A percentile compares a stretch with the other conserved stretches of the same genome.
phyloP scores from a whole-genome alignment of 2,329 filamentous ascomycete genomes.

The Hypoxylon sp. region DNA sequence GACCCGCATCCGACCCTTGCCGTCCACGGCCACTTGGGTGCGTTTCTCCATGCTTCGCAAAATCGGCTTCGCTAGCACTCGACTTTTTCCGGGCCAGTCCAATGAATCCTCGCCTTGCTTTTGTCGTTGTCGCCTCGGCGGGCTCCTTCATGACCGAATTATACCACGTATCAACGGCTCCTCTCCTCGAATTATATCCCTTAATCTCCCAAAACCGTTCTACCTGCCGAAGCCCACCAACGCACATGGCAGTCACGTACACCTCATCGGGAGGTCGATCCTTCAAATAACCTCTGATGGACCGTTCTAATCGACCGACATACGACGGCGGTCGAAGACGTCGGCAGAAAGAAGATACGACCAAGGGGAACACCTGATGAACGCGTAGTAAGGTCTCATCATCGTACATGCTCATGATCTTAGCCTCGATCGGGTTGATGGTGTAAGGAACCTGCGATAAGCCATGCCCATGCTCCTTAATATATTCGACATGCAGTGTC shows the following conservation, averaged over 20 bases:
- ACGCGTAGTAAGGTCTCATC: conserved; percentile 72
- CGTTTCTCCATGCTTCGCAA: conserved; percentile 36
- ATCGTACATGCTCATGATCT: conserved; percentile 75
- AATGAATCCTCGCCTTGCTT: conserved; percentile 65
- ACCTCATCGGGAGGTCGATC: conserved; percentile 73
- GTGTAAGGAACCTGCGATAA: conserved; percentile 67
- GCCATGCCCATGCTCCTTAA: conserved; percentile 66
- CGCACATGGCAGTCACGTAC: conserved; percentile 69
- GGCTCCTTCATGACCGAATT: conserved; percentile 62
- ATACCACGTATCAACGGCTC: conserved; percentile 72
- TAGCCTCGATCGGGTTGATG: conserved; percentile 70
- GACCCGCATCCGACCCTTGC: conserved; percentile 49
- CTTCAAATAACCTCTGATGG: conserved; percentile 72
- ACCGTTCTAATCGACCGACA: conserved; percentile 71
- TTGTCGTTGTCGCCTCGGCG: conserved; percentile 58
- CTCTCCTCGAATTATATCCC: conserved; percentile 71
- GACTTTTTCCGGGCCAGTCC: conserved; percentile 71
- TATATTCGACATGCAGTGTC: conserved; percentile 68
- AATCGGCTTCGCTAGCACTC: conserved; percentile 53
- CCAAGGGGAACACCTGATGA: conserved; percentile 73
- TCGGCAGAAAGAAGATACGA: conserved; percentile 73
- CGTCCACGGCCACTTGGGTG: conserved; percentile 41
- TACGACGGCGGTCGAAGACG: conserved; percentile 73
- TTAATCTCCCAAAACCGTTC: conserved; percentile 75
- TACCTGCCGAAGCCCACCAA: conserved; percentile 73